A percentile compares a stretch with the other conserved stretches of the same genome.
Conservation (phyloP, 495 filamentous ascomycete species). For the Hypoxylon trugodes region DNA sequence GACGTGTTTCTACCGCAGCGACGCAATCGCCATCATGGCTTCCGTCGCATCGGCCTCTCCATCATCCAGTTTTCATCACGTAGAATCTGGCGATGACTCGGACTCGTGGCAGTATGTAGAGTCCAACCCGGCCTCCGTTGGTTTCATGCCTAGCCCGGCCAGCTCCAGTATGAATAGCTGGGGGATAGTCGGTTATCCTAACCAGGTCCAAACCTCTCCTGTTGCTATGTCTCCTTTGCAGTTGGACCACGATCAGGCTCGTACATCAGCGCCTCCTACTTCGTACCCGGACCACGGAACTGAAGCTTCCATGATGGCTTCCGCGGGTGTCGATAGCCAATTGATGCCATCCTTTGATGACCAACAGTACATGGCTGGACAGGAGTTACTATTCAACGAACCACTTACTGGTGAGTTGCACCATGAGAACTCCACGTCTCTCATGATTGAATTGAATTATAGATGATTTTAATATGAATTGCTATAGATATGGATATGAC, state of each 20-base stretch:
- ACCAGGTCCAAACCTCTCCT: slow-evolving; percentile 37
- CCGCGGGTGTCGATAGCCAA: slow-evolving; percentile 28
- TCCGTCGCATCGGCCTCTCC: slow-evolving; percentile 42
- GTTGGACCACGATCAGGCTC: slow-evolving; percentile 25
- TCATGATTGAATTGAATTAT: slow-evolving; percentile 7
- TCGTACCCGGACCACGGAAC: slow-evolving; percentile 41
- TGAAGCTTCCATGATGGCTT: slow-evolving; percentile 20
- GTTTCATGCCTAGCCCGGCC: slow-evolving; percentile 53
- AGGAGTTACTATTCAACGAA: slow-evolving; percentile 35
- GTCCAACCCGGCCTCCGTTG: slow-evolving; percentile 40
- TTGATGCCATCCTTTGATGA: slow-evolving; percentile 41
- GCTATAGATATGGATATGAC: slow-evolving; percentile 30
- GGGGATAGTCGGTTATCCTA: slow-evolving; percentile 48
- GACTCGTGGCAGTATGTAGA: slow-evolving; percentile 46
- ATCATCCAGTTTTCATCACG: slow-evolving; percentile 32
- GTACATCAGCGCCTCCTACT: slow-evolving; percentile 19
- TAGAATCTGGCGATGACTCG: slow-evolving; percentile 43
- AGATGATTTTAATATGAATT: slow-evolving; percentile 11
- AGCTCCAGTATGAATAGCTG: slow-evolving; percentile 54
- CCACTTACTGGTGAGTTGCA: slow-evolving; percentile 33
- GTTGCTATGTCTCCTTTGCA: slow-evolving; percentile 40
- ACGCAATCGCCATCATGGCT: slow-evolving; percentile 31
- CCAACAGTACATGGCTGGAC: slow-evolving; percentile 31
- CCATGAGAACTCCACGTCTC: neutral
- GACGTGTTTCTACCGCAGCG: too few species aligned